Evolutionary conservation across 129 eudicot species (phyloP).

Genomic region (Tanacetum coccineum): DNA sequence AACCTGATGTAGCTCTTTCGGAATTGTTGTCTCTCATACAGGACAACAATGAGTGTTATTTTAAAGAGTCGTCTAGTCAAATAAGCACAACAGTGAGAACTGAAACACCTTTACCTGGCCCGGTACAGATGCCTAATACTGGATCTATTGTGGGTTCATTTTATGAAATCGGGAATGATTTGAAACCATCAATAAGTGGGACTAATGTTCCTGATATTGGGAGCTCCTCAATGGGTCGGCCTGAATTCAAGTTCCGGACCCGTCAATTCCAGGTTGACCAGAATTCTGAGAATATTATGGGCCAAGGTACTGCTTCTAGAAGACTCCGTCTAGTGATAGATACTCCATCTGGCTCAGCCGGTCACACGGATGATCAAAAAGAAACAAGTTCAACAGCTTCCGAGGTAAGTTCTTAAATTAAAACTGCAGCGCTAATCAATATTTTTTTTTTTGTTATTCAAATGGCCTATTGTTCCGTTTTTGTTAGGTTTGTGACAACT

Average conservation of each 20-base stretch:
- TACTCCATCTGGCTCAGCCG: constrained; percentile 17
- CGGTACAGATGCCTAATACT: not conserved
- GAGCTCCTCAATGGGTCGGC: constrained; percentile 16
- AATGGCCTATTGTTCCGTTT: not conserved
- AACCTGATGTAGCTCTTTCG: constrained; percentile 54
- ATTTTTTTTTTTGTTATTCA: not conserved
- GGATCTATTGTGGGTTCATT: constrained; percentile 8
- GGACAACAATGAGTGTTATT: constrained; percentile 21
- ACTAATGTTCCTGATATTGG: constrained; percentile 13
- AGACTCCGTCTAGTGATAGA: constrained; percentile 43
- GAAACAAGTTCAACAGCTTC: constrained; percentile 30
- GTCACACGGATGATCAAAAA: constrained; percentile 10
- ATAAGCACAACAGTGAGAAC: too few relatives aligned
- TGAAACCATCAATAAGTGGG: constrained; percentile 25
- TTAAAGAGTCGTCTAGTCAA: constrained; percentile 4
- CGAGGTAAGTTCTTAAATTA: constrained; percentile 29
- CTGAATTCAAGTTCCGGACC: constrained; percentile 44
- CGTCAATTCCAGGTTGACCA: constrained; percentile 34
- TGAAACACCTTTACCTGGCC: too few relatives aligned
- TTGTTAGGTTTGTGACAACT: constrained; percentile 31
- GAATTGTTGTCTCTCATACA: constrained; percentile 45
- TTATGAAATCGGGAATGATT: constrained; percentile 6
- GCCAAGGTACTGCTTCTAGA: constrained; percentile 66
- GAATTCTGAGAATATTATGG: constrained; percentile 19
- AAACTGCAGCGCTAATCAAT: not conserved